These are phyloP conservation scores for Zygosaccharomyces siamensis DNA, from an alignment of 805 yeast species.

Conservation along the genomic window DNA sequence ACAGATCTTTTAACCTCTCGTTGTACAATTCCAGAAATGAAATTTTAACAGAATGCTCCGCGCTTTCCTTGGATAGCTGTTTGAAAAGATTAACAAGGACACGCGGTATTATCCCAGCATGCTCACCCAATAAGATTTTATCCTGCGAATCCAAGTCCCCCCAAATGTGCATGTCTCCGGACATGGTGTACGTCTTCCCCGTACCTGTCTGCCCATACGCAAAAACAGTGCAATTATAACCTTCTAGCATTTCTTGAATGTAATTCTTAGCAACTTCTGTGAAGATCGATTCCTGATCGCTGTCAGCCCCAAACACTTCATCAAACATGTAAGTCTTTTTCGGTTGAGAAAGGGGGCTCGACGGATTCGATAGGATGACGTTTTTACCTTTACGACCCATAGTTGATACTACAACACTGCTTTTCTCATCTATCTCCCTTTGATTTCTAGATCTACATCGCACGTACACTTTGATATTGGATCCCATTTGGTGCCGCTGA, in stretches of 20 bases:
- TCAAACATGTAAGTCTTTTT: slow-evolving; percentile 63
- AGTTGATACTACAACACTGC: slow-evolving; percentile 52
- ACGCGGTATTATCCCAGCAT: slow-evolving; percentile 63
- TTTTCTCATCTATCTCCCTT: slow-evolving; percentile 49
- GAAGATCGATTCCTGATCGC: slow-evolving; percentile 65
- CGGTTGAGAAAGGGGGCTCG: slow-evolving; percentile 19
- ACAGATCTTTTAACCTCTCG: slow-evolving; percentile 69
- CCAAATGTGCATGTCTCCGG: slow-evolving; percentile 56
- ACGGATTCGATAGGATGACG: slow-evolving; percentile 38
- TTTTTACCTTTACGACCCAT: slow-evolving; percentile 43
- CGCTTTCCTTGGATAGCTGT: slow-evolving; percentile 36
- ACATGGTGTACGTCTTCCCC: slow-evolving; percentile 73
- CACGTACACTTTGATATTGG: slow-evolving; percentile 50
- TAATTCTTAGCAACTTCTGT: slow-evolving; percentile 57
- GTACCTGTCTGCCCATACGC: slow-evolving; percentile 91
- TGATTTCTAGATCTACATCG: slow-evolving; percentile 54
- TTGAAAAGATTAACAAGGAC: slow-evolving; percentile 52
- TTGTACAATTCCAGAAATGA: slow-evolving; percentile 80
- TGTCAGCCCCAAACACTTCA: slow-evolving; percentile 74
- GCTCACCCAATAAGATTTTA: slow-evolving; percentile 33
- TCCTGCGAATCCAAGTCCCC: slow-evolving; percentile 29
- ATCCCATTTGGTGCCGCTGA: slow-evolving; percentile 9
- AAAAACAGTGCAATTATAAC: slow-evolving; percentile 72
- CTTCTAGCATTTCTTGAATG: slow-evolving; percentile 59
- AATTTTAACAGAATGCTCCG: slow-evolving; percentile 60